Evolutionary conservation across 345 rosid genomes (phyloP).

Genomic region (Aquilaria yunnanensis): DNA sequence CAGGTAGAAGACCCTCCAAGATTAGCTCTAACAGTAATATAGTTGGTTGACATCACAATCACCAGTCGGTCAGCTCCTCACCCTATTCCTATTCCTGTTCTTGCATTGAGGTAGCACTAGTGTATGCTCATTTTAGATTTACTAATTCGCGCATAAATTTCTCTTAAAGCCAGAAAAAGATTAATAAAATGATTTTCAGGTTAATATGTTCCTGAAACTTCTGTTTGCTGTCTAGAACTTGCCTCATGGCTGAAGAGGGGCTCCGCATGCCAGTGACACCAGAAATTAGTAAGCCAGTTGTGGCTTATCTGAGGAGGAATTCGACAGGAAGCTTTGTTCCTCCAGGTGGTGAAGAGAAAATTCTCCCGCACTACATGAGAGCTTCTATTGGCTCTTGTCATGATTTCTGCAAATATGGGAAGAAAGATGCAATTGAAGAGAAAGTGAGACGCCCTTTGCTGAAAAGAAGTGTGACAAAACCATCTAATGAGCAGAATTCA

Average conservation of each 20-base stretch:
- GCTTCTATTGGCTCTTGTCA: slow-evolving; percentile 82
- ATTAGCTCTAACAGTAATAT: neutral
- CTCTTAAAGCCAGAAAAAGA: neutral
- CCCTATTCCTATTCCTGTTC: neutral
- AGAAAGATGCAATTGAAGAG: slow-evolving; percentile 37
- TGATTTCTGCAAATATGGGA: slow-evolving; percentile 78
- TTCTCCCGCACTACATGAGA: slow-evolving; percentile 59
- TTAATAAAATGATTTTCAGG: slow-evolving; percentile 6
- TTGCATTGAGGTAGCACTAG: neutral
- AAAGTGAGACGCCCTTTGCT: slow-evolving; percentile 30
- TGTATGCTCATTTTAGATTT: neutral
- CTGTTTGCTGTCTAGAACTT: slow-evolving; percentile 3
- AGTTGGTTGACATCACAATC: neutral
- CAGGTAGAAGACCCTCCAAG: neutral
- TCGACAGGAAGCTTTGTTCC: slow-evolving; percentile 36
- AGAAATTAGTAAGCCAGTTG: slow-evolving; percentile 23
- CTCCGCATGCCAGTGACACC: slow-evolving; percentile 22
- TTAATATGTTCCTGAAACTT: neutral
- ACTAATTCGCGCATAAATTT: neutral
- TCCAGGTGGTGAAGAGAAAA: slow-evolving; percentile 27
- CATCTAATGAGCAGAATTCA: slow-evolving; percentile 25
- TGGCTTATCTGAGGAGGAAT: slow-evolving; percentile 30
- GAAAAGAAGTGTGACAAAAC: slow-evolving; percentile 34
- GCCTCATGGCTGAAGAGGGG: slow-evolving; percentile 44
- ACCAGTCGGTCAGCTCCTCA: neutral